Base-by-base conservation (phyloP, 768 basidiomycete genomes). In the Amanita rubescens region DNA sequence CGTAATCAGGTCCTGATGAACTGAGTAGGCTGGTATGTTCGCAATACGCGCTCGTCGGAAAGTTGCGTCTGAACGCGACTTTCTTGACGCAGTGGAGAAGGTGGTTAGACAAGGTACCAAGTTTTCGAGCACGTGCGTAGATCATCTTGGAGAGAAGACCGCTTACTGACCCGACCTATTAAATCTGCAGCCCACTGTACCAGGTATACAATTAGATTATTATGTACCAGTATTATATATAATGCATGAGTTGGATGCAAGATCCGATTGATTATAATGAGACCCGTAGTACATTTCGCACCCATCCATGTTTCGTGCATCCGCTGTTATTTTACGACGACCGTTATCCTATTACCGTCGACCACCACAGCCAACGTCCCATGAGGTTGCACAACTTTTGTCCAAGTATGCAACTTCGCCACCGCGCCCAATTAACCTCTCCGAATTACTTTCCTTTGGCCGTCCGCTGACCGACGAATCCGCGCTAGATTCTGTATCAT, bases 1-100 rank as follows among this genome's bases (percentile, higher is more conserved):
- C 20, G 22, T 22, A 30, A n/a, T 22, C 25, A 47, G n/a, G 52
- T 38, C 34, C 60, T 22, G 56, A 22, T 12, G 34, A 46, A 37
- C n/a, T 47, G n/a, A 17, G n/a, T 58, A 90, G 87, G 96, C 96
- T 45, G 96, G 96, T n/a, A 98, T 99, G 96, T 99, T 95, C 71
- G 95, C 96, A 1, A 99, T 99, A 64, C 88, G 96, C 55, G 90
- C 92, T 42, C 78, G 96, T 61, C 78, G 96, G 69, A 98, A 98
- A 69, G 93, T 98, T 1, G 94, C 94, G 0, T 93, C 93, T 5
- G 96, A 99, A 66, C 86, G 92, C 51, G 96, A 99, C 70, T 99
- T 97, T 74, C 73, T 99, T 66, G 94, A 96, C 59, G 89, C 94
- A 10, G 95, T 99, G 2, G 96, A 99, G 76, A 98, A 98, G 73